These are phyloP conservation scores for Haplosporangium sp. DNA, from an alignment of 371 early-diverging fungal genomes.

Conservation along the genomic window DNA sequence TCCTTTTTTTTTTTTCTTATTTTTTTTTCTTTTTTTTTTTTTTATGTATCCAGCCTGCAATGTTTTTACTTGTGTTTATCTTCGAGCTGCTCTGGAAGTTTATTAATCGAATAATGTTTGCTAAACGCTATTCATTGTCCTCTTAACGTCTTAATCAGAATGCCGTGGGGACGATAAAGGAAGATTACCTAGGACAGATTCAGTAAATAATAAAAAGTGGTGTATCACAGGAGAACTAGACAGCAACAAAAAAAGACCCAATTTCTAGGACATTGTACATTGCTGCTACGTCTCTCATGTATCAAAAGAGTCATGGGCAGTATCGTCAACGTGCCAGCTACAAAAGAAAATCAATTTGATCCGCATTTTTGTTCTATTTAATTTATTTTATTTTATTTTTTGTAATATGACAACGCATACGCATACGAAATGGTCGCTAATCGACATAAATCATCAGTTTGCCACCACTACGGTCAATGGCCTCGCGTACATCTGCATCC, in stretches of 20 bases:
- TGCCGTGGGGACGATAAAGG: slow-evolving; percentile 96
- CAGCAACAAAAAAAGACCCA: too few relatives aligned
- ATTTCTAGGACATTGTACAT: too few relatives aligned
- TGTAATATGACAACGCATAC: too few relatives aligned
- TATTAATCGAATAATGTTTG: not conserved
- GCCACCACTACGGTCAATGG: slow-evolving; percentile 47
- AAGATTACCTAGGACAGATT: slow-evolving; percentile 88
- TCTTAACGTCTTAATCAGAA: slow-evolving; percentile 57
- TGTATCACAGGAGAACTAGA: not conserved
- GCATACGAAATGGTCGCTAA: not conserved
- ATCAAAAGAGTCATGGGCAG: too few relatives aligned
- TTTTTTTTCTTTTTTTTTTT: slow-evolving; percentile 10
- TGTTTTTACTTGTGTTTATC: not conserved
- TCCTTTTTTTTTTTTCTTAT: slow-evolving; percentile 5
- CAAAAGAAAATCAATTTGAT: too few relatives aligned
- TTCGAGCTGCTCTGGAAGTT: too few relatives aligned
- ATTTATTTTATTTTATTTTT: too few relatives aligned
- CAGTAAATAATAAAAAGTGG: slow-evolving; percentile 23
- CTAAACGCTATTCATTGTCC: not conserved
- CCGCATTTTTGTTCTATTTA: too few relatives aligned
- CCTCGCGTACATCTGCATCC: slow-evolving; percentile 40
- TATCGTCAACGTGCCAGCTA: too few relatives aligned
- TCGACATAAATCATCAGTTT: slow-evolving; percentile 54
- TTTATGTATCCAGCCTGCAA: not conserved
- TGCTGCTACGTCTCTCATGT: too few relatives aligned